Percentiles rank a stretch among this genome's conserved stretches.
Conservation (phyloP, 1,139 yeast species). For the Cylindricascospora bacillispora region DNA sequence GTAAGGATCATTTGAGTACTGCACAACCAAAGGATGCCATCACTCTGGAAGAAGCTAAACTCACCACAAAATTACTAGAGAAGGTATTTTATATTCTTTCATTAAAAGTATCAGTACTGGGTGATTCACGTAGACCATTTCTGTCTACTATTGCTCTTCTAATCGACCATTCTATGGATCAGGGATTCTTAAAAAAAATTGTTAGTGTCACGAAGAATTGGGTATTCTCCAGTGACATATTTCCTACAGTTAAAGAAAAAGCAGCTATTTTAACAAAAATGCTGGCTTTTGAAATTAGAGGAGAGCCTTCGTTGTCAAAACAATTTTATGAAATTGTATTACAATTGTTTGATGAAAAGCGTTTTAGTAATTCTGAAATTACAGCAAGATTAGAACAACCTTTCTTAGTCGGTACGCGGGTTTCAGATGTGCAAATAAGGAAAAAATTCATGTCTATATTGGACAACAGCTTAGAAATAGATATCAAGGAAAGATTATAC, state of each 20-base stretch:
- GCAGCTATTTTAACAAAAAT: slow-evolving; percentile 89
- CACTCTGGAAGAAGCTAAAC: slow-evolving; percentile 48
- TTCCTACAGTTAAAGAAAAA: slow-evolving; percentile 92
- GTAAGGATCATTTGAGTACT: slow-evolving; percentile 76
- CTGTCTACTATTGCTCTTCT: slow-evolving; percentile 77
- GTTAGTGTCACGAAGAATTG: slow-evolving; percentile 71
- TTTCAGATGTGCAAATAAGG: slow-evolving; percentile 65
- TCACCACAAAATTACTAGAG: slow-evolving; percentile 64
- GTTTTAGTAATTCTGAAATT: slow-evolving; percentile 72
- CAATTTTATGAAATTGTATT: slow-evolving; percentile 79
- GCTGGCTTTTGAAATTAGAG: slow-evolving; percentile 85
- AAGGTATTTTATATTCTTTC: slow-evolving; percentile 69
- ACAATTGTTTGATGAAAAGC: slow-evolving; percentile 74
- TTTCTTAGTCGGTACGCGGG: slow-evolving; percentile 82
- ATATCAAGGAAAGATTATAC: slow-evolving; percentile 64
- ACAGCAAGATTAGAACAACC: slow-evolving; percentile 97
- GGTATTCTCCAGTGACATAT: slow-evolving; percentile 81
- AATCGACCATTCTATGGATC: slow-evolving; percentile 79
- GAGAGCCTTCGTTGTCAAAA: slow-evolving; percentile 67
- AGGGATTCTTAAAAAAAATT: slow-evolving; percentile 59
- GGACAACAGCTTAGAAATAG: slow-evolving; percentile 68
- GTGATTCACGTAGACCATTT: slow-evolving; percentile 87
- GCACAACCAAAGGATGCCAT: slow-evolving; percentile 34
- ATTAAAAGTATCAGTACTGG: slow-evolving; percentile 67
- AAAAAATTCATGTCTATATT: slow-evolving; percentile 69